phyloP scores from a whole-genome alignment of 331 rosid species.

The Malus hybrid region DNA sequence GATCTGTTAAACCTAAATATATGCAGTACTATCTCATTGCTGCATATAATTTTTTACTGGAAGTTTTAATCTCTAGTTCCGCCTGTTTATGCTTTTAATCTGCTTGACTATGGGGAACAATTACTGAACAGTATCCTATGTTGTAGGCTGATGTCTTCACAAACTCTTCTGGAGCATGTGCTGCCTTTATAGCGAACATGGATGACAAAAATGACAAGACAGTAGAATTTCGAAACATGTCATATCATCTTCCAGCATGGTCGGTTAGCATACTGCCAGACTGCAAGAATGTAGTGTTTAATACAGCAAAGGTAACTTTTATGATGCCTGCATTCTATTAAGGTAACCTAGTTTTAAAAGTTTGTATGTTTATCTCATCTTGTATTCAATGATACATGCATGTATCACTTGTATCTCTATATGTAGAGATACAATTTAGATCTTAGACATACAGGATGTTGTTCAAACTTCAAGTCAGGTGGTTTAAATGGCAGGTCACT shows the following conservation, averaged over 20 bases:
- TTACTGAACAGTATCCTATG: constrained; percentile 6
- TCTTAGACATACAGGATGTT: background rate
- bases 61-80: background rate
- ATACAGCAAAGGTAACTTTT: constrained; percentile 72
- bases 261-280: constrained; percentile 97
- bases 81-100: background rate
- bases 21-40: background rate
- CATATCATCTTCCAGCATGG: constrained; percentile 94
- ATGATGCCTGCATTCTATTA: background rate
- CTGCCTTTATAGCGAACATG: constrained; percentile 66
- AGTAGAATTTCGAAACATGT: constrained; percentile 53
- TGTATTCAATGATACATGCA: background rate
- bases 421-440: background rate
- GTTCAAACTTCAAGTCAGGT: background rate
- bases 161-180: constrained; percentile 77
- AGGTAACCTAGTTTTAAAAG: background rate
- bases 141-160: constrained; percentile 80
- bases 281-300: constrained; percentile 80
- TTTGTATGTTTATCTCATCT: background rate
- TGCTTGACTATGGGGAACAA: background rate
- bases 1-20: background rate
- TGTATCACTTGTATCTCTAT: background rate
- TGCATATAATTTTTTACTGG: background rate
- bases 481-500: no score
- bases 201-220: constrained; percentile 77